Evolutionary conservation across 768 basidiomycete genomes (phyloP).

Genomic region (Boletus patriciae): DNA sequence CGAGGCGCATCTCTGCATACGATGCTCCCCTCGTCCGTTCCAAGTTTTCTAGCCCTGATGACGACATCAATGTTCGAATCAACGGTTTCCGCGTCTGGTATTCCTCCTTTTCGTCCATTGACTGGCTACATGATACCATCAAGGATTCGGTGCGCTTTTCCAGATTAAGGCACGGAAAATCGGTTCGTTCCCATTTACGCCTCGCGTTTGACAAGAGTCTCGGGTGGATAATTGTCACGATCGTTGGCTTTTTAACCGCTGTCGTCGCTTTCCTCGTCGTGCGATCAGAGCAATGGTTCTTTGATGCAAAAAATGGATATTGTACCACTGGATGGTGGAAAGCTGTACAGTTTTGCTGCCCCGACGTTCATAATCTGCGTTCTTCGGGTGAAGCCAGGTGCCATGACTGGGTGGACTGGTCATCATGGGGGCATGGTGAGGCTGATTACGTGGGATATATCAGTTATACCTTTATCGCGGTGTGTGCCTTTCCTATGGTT

Average conservation of each 20-base stretch:
- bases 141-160: conserved; percentile 87
- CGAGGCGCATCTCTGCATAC: conserved; percentile 73
- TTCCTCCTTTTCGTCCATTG: conserved; percentile 85
- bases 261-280: conserved; percentile 84
- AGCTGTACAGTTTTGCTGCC: conserved; percentile 83
- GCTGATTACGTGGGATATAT: conserved; percentile 59
- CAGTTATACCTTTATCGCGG: conserved; percentile 74
- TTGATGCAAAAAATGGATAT: conserved; percentile 91
- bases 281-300: conserved; percentile 83
- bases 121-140: conserved; percentile 96
- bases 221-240: conserved; percentile 87
- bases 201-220: conserved; percentile 72
- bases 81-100: conserved; percentile 90
- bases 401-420: conserved; percentile 75
- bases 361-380: conserved; percentile 25
- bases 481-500: conserved; percentile 41
- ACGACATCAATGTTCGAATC: conserved; percentile 59
- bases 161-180: conserved; percentile 66
- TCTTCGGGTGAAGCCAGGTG: conserved; percentile 45
- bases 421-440: conserved; percentile 30
- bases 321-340: conserved; percentile 70
- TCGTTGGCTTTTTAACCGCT: conserved; percentile 86
- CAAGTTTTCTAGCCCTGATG: conserved; percentile 35
- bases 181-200: conserved; percentile 62
- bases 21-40: conserved; percentile 48